These are phyloP conservation scores for Cladobotryum mycophilum DNA, from an alignment of 2,329 filamentous ascomycete genomes.

Conservation along the genomic window DNA sequence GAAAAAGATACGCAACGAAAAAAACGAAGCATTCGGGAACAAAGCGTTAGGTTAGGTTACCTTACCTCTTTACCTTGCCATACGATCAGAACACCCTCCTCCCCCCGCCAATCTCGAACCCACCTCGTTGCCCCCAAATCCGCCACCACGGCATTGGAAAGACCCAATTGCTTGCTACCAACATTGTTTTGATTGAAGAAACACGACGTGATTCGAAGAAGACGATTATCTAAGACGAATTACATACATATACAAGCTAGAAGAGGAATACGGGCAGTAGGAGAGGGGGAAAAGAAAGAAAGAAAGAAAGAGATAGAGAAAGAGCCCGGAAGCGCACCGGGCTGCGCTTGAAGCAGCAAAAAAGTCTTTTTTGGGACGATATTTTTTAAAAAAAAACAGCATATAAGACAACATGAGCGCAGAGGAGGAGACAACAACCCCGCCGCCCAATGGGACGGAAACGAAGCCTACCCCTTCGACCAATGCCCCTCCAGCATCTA, in stretches of 20 bases:
- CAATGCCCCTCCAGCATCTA: slow-evolving; percentile 25
- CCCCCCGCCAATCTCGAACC: no score
- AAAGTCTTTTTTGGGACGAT: background rate
- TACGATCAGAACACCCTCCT: no score
- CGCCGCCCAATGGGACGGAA: slow-evolving; percentile 19
- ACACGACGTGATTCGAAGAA: no score
- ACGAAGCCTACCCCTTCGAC: slow-evolving; percentile 26
- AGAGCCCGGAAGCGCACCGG: slow-evolving; percentile 18
- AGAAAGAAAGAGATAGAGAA: background rate
- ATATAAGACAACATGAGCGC: slow-evolving; percentile 21
- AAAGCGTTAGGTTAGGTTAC: no score
- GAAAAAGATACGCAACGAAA: background rate
- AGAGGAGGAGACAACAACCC: slow-evolving; percentile 19
- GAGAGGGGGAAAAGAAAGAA: background rate
- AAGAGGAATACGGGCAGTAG: background rate
- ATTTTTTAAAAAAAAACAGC: background rate
- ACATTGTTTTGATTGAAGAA: no score
- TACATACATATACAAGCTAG: background rate
- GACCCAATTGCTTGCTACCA: no score
- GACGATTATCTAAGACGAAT: no score
- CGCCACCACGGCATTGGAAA: no score
- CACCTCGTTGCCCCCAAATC: no score
- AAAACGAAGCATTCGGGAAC: background rate
- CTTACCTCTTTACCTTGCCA: no score
- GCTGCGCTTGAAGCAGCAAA: background rate